Evolutionary conservation across 2,329 filamentous ascomycete species (phyloP).

Genomic region (Cladosporium sp.): DNA sequence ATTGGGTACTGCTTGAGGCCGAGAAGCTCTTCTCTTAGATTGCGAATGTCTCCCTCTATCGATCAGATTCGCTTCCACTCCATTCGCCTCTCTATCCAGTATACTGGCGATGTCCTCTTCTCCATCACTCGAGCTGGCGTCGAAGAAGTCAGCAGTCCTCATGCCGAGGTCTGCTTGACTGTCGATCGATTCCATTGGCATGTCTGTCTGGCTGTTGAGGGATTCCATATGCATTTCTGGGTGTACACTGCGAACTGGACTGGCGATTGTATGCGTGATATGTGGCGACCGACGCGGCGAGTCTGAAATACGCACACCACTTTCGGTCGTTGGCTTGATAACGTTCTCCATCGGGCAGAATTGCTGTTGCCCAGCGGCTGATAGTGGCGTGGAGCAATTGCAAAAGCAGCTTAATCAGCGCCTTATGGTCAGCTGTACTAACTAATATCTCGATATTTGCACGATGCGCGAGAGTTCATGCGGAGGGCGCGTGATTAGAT

Average conservation of each 20-base stretch:
- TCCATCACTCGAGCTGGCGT: conserved; percentile 22
- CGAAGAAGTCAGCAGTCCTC: conserved; percentile 34
- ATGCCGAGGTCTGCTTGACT: conserved; percentile 27
- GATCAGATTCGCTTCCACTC: conserved; percentile 13
- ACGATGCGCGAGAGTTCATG: neutral
- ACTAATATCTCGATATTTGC: neutral
- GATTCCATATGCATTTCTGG: conserved; percentile 25
- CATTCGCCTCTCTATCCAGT: conserved; percentile 8
- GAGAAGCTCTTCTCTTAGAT: conserved; percentile 17
- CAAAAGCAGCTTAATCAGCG: neutral
- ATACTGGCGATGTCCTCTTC: conserved; percentile 6
- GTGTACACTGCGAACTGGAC: conserved; percentile 33
- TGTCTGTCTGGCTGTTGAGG: neutral
- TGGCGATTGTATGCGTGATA: conserved; percentile 27
- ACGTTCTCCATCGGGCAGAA: conserved; percentile 4
- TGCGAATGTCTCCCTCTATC: conserved; percentile 17
- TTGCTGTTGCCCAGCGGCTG: neutral
- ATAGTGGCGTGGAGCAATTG: neutral
- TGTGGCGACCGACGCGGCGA: conserved; percentile 32
- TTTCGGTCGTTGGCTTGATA: neutral
- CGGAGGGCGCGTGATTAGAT: neutral
- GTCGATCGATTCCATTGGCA: conserved; percentile 27
- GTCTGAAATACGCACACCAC: conserved; percentile 24
- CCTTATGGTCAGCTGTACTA: neutral
- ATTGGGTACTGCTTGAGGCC: conserved; percentile 16